Evolutionary conservation across 371 early-diverging fungal genomes (phyloP).

Genomic region (Fennellomyces sp.): DNA sequence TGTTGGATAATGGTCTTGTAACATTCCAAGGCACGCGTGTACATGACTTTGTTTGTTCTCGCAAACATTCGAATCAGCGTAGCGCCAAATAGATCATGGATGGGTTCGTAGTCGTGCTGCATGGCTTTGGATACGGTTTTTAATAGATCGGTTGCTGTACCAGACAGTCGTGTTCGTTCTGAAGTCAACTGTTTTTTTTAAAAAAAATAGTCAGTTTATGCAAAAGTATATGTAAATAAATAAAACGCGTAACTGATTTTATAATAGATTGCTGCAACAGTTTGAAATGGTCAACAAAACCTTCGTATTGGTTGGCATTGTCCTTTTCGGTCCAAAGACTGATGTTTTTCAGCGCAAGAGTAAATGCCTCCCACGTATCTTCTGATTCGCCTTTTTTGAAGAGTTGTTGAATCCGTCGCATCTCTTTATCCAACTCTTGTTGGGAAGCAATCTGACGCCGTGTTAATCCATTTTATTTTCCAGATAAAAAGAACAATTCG

Average conservation of each 20-base stretch:
- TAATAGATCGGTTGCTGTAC: slow-evolving; percentile 52
- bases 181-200: slow-evolving; percentile 42
- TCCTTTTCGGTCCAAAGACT: slow-evolving; percentile 23
- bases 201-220: slow-evolving; percentile 2
- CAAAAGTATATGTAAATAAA: background rate
- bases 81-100: slow-evolving; percentile 45
- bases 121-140: slow-evolving; percentile 45
- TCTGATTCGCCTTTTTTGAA: slow-evolving; percentile 39
- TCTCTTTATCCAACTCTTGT: slow-evolving; percentile 37
- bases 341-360: slow-evolving; percentile 36
- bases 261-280: slow-evolving; percentile 31
- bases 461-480: background rate
- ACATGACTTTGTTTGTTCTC: slow-evolving; percentile 62
- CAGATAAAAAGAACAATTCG: background rate
- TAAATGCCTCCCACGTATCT: slow-evolving; percentile 39
- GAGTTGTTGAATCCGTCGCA: slow-evolving; percentile 26
- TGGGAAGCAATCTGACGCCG: slow-evolving; percentile 25
- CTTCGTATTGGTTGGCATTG: slow-evolving; percentile 21
- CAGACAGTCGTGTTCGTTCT: slow-evolving; percentile 57
- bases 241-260: slow-evolving; percentile 22
- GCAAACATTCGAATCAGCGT: slow-evolving; percentile 52
- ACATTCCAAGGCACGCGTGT: slow-evolving; percentile 44
- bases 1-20: slow-evolving; percentile 39
- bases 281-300: slow-evolving; percentile 37
- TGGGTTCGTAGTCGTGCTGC: slow-evolving; percentile 47